A percentile compares a stretch with the other conserved stretches of the same genome.
Conservation (phyloP, 192 early-diverging fungal genomes). For the Lunasporangiospora selenospora region DNA sequence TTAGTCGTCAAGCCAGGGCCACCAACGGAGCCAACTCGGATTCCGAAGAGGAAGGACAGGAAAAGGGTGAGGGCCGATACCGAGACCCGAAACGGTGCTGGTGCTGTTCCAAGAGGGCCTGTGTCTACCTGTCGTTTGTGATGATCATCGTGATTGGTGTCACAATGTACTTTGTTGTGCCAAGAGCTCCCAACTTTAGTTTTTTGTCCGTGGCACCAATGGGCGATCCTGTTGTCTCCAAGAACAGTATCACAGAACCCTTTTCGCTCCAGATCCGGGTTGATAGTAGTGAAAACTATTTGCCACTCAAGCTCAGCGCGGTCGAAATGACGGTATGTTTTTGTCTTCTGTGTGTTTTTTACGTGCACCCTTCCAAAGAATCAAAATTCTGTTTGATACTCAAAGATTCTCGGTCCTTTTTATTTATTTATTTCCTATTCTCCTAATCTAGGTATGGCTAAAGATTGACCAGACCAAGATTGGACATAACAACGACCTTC, state of each 20-base stretch:
- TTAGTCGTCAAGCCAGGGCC: neutral
- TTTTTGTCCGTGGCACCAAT: constrained; percentile 14
- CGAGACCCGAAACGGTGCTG: constrained; percentile 28
- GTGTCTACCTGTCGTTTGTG: constrained; percentile 34
- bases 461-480: constrained; percentile 32
- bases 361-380: no score
- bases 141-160: constrained; percentile 7
- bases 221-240: constrained; percentile 20
- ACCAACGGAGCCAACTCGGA: neutral
- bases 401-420: neutral
- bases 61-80: constrained; percentile 13
- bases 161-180: constrained; percentile 29
- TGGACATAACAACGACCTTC: constrained; percentile 23
- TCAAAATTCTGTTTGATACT: no score
- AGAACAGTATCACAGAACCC: constrained; percentile 10
- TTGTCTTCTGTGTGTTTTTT: neutral
- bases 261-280: constrained; percentile 32
- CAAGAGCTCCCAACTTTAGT: constrained; percentile 18
- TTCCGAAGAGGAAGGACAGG: constrained; percentile 36
- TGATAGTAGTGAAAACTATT: constrained; percentile 27
- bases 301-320: constrained; percentile 23
- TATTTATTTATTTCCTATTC: neutral
- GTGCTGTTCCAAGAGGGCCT: constrained; percentile 27
- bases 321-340: constrained; percentile 34
- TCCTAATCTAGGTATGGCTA: constrained; percentile 20